A percentile compares a stretch with the other conserved stretches of the same genome.
These are phyloP conservation scores for Claviceps lovelessii DNA, from an alignment of 2,329 filamentous ascomycete species.

Conservation along the genomic window DNA sequence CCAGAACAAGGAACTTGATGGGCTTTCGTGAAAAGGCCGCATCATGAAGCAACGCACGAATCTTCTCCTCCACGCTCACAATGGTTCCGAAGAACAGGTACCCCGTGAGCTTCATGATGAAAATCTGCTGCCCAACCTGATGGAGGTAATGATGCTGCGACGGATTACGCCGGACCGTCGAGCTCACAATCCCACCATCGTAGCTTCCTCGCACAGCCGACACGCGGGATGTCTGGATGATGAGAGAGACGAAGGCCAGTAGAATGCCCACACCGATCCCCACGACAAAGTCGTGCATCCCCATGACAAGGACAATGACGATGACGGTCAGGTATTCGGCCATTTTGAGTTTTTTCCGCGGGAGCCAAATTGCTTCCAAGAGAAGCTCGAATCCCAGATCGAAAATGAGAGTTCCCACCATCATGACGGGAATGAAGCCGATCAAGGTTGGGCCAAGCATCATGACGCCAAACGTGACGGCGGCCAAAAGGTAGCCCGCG, in stretches of 20 bases:
- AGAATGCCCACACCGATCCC: slow-evolving; percentile 88
- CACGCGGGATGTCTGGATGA: slow-evolving; percentile 79
- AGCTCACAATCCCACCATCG: slow-evolving; percentile 75
- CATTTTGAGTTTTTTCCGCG: slow-evolving; percentile 72
- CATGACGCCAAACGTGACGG: slow-evolving; percentile 68
- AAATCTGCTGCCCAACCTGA: slow-evolving; percentile 75
- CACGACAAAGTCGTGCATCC: slow-evolving; percentile 87
- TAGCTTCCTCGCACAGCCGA: slow-evolving; percentile 85
- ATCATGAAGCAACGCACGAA: slow-evolving; percentile 69
- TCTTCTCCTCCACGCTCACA: slow-evolving; percentile 81
- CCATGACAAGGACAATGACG: slow-evolving; percentile 88
- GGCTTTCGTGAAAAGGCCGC: slow-evolving; percentile 63
- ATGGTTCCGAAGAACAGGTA: slow-evolving; percentile 99
- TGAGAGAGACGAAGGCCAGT: slow-evolving; percentile 78
- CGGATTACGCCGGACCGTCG: slow-evolving; percentile 81
- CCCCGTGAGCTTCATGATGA: slow-evolving; percentile 79
- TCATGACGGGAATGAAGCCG: slow-evolving; percentile 90
- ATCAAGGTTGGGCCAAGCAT: slow-evolving; percentile 76
- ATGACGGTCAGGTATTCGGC: slow-evolving; percentile 85
- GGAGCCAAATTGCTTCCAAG: slow-evolving; percentile 74
- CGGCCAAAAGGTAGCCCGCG: slow-evolving; percentile 72
- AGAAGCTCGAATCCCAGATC: slow-evolving; percentile 86
- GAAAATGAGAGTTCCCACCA: slow-evolving; percentile 91
- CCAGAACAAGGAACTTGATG: slow-evolving; percentile 79
- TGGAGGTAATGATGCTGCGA: slow-evolving; percentile 77